phyloP scores from a whole-genome alignment of 345 rosid genomes.

The Brassica carinata region DNA sequence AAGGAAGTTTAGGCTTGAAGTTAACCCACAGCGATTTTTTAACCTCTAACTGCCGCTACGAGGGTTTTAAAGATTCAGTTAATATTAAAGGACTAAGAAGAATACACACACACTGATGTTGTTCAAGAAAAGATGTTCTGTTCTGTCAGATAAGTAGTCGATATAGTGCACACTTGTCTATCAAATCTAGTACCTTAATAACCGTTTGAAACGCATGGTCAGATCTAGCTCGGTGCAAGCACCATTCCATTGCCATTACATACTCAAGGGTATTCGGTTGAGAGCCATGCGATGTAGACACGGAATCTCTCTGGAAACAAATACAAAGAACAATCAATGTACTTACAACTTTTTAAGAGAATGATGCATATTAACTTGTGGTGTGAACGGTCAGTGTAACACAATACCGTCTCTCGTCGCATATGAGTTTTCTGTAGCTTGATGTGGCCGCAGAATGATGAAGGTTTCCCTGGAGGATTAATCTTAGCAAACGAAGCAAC shows the following conservation, averaged over 20 bases:
- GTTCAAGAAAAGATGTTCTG: no score
- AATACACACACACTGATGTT: not conserved
- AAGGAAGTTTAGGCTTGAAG: conserved; percentile 50
- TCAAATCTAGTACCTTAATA: conserved; percentile 46
- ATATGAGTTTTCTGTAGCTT: conserved; percentile 45
- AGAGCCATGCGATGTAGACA: conserved; percentile 86
- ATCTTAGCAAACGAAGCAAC: conserved; percentile 60
- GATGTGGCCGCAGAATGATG: conserved; percentile 69
- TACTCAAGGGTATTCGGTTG: conserved; percentile 85
- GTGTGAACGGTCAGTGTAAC: conserved; percentile 12
- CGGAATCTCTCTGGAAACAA: conserved; percentile 62
- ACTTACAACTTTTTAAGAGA: not conserved
- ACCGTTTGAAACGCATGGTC: conserved; percentile 42
- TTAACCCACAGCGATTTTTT: conserved; percentile 40
- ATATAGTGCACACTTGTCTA: no score
- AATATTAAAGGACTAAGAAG: not conserved
- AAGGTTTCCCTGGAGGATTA: conserved; percentile 53
- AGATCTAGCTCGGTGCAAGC: conserved; percentile 53
- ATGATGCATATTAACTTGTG: not conserved
- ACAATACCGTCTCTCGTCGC: conserved; percentile 61
- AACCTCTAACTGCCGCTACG: conserved; percentile 63
- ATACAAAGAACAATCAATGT: conserved; percentile 2
- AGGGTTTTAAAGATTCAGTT: conserved; percentile 16
- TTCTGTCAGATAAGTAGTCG: no score
- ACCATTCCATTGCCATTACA: conserved; percentile 92